phyloP scores from a whole-genome alignment of 805 yeast genomes.

The Metschnikowia proteae region DNA sequence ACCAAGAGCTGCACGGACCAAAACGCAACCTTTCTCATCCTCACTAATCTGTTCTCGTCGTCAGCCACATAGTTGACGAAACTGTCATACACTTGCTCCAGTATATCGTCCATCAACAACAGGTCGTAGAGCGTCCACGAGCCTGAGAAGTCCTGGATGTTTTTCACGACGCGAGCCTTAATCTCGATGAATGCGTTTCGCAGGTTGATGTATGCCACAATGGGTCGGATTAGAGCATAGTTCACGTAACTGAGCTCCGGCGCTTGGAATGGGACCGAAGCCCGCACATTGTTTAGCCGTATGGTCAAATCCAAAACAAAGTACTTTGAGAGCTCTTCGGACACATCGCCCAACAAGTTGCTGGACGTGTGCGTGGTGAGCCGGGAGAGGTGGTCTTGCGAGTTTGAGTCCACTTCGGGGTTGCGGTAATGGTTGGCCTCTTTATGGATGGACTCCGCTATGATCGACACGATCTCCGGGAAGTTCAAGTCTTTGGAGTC shows the following conservation, averaged over 20 bases:
- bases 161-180: conserved; percentile 75
- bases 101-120: conserved; percentile 83
- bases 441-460: conserved; percentile 45
- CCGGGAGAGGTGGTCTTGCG: conserved; percentile 29
- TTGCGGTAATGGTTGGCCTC: conserved; percentile 45
- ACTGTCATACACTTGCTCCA: conserved; percentile 85
- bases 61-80: conserved; percentile 86
- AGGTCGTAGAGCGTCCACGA: conserved; percentile 96
- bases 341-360: not conserved
- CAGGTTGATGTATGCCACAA: conserved; percentile 91
- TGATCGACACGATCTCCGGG: conserved; percentile 46
- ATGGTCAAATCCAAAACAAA: conserved; percentile 78
- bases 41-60: conserved; percentile 66
- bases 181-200: conserved; percentile 87
- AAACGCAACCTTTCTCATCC: conserved; percentile 82
- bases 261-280: conserved; percentile 82
- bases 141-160: conserved; percentile 82
- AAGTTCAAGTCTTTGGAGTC: conserved; percentile 48
- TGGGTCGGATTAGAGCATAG: conserved; percentile 88
- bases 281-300: conserved; percentile 79
- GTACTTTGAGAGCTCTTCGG: conserved; percentile 44
- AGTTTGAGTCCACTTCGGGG: conserved; percentile 28
- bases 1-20: conserved; percentile 87
- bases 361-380: conserved; percentile 14
- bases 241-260: conserved; percentile 89